Evolutionary conservation across 192 early-diverging fungal genomes (phyloP).

Genomic region (Backusella liffmaniae): DNA sequence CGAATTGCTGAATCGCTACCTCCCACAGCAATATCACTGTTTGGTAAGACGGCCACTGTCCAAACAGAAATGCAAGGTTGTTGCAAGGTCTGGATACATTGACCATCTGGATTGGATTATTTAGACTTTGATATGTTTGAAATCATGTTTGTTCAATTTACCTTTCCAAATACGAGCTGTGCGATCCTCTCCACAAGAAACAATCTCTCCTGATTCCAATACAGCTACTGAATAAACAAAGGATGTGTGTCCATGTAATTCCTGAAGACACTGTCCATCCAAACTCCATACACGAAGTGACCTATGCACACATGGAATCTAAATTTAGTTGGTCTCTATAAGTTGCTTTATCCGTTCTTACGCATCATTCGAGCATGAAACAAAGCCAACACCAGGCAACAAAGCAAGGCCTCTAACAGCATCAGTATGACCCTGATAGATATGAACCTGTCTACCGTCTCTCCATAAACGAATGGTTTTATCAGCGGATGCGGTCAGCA

Average conservation of each 20-base stretch:
- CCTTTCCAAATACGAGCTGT: slow-evolving; percentile 84
- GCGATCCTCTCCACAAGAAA: slow-evolving; percentile 94
- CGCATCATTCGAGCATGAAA: slow-evolving; percentile 89
- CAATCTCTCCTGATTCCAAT: slow-evolving; percentile 75
- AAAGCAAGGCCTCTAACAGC: slow-evolving; percentile 79
- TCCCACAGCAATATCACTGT: slow-evolving; percentile 85
- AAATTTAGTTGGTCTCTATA: neutral
- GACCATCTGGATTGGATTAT: slow-evolving; percentile 43
- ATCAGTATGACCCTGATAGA: slow-evolving; percentile 83
- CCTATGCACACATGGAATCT: slow-evolving; percentile 31
- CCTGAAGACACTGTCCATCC: slow-evolving; percentile 67
- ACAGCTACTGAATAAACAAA: slow-evolving; percentile 85
- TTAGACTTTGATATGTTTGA: neutral
- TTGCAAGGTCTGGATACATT: slow-evolving; percentile 75
- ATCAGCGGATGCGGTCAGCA: slow-evolving; percentile 95
- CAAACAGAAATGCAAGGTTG: slow-evolving; percentile 93
- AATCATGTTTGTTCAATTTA: slow-evolving; percentile 8
- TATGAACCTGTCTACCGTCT: slow-evolving; percentile 59
- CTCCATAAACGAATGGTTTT: slow-evolving; percentile 87
- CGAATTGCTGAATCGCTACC: slow-evolving; percentile 80
- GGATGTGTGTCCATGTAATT: slow-evolving; percentile 84
- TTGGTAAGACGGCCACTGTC: slow-evolving; percentile 73
- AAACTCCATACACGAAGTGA: slow-evolving; percentile 82
- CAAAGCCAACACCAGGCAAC: slow-evolving; percentile 66
- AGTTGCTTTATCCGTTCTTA: slow-evolving; percentile 24